phyloP scores from a whole-genome alignment of 2,329 filamentous ascomycete genomes.

The Penicillium nordicum region DNA sequence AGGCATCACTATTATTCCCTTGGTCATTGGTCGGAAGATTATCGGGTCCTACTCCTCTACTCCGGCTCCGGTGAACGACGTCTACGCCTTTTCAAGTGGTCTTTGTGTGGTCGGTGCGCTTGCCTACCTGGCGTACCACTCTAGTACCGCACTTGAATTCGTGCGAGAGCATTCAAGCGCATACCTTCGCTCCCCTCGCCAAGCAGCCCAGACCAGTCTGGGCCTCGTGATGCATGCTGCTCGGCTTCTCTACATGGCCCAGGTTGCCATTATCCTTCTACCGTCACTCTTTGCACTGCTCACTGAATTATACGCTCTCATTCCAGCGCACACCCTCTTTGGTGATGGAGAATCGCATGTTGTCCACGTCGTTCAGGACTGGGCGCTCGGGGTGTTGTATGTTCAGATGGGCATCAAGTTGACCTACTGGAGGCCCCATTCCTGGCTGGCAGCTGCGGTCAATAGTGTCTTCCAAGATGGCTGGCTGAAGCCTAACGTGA shows the following conservation, averaged over 20 bases:
- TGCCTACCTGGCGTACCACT: conserved; percentile 60
- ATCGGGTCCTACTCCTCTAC: conserved; percentile 70
- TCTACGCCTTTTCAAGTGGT: conserved; percentile 92
- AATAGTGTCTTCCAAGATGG: conserved; percentile 70
- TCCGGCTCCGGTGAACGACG: conserved; percentile 78
- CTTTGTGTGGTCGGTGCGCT: conserved; percentile 73
- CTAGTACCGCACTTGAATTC: conserved; percentile 21
- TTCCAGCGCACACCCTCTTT: conserved; percentile 81
- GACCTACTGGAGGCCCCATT: conserved; percentile 64
- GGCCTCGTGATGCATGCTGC: conserved; percentile 34
- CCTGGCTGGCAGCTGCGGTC: conserved; percentile 70
- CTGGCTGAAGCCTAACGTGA: conserved; percentile 73
- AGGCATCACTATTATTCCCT: conserved; percentile 76
- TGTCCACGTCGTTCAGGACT: conserved; percentile 85
- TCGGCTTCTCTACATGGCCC: conserved; percentile 71
- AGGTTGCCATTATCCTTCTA: conserved; percentile 70
- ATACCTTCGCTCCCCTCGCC: conserved; percentile 31
- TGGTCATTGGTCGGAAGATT: conserved; percentile 77
- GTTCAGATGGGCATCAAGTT: conserved; percentile 73
- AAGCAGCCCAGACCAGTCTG: conserved; percentile 24
- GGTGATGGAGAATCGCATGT: conserved; percentile 34
- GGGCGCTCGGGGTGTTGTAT: conserved; percentile 89
- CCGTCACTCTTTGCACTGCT: conserved; percentile 75
- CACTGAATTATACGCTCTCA: conserved; percentile 81
- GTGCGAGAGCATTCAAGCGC: conserved; percentile 25